Conservation (phyloP, 2,329 filamentous ascomycete species). For the Fusarium sp. region DNA sequence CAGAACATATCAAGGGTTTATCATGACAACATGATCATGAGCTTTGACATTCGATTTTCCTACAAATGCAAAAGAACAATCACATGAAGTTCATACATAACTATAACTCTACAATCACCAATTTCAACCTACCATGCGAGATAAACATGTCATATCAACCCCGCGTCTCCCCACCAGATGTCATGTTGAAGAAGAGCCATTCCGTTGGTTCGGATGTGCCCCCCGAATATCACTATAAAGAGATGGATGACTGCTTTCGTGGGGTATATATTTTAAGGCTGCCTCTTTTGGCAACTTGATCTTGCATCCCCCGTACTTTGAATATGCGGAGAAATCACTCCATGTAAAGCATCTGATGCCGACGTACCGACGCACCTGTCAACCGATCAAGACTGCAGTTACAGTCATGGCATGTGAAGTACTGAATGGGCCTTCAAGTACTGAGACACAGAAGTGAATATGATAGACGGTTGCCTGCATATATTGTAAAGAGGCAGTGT, state of each 20-base stretch:
- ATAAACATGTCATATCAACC: conserved; percentile 26
- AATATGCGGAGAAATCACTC: conserved; percentile 23
- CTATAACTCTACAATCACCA: not conserved
- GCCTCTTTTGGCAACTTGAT: conserved; percentile 18
- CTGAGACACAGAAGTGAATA: conserved; percentile 15
- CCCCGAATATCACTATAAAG: conserved; percentile 9
- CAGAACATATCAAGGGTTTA: not conserved
- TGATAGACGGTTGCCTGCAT: conserved; percentile 10
- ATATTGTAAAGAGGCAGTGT: conserved; percentile 8
- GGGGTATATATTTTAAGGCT: conserved; percentile 1
- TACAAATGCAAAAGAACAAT: not conserved
- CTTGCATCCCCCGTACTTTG: conserved; percentile 25
- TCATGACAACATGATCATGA: conserved; percentile 13
- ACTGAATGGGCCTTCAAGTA: conserved; percentile 10
- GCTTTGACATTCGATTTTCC: conserved; percentile 4
- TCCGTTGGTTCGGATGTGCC: conserved; percentile 3
- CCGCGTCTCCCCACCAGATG: conserved; percentile 22
- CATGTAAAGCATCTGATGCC: conserved; percentile 22
- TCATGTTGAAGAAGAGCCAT: conserved; percentile 11
- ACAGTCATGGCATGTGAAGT: conserved; percentile 20
- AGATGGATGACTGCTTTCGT: conserved; percentile 9
- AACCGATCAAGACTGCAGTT: conserved; percentile 11
- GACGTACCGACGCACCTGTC: conserved; percentile 15
- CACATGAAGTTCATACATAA: not conserved
- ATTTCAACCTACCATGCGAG: conserved; percentile 15